Percentiles rank a stretch among this genome's conserved stretches.
These are phyloP conservation scores for Parsonsia alboflavescens DNA, from an alignment of 257 asterid genomes.

Conservation along the genomic window DNA sequence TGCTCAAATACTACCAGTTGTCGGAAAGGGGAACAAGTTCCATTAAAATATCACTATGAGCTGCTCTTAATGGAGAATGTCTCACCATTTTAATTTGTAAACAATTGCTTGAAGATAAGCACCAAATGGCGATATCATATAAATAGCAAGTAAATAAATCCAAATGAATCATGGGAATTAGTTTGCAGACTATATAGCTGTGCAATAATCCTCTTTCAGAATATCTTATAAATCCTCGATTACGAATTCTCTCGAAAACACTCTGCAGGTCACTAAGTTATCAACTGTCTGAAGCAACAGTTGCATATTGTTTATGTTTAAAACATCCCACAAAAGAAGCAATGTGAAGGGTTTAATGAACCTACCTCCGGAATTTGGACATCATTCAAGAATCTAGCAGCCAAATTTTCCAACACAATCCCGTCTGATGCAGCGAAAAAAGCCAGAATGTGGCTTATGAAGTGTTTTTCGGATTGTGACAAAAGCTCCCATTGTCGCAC, in stretches of 20 bases:
- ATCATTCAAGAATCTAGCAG: conserved; percentile 65
- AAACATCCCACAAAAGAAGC: neutral
- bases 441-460: conserved; percentile 66
- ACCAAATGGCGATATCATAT: neutral
- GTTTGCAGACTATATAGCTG: neutral
- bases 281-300: neutral
- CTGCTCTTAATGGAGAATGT: neutral
- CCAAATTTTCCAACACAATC: conserved; percentile 76
- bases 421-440: conserved; percentile 87
- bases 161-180: neutral
- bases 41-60: neutral
- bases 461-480: conserved; percentile 56
- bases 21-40: neutral
- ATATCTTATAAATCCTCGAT: neutral
- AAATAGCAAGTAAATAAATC: neutral
- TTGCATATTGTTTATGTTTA: neutral
- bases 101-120: neutral
- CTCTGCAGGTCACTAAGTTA: neutral
- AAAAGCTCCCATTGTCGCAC: conserved; percentile 69
- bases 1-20: neutral
- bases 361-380: conserved; percentile 75
- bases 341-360: neutral
- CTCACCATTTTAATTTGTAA: neutral
- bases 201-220: neutral
- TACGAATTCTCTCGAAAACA: neutral